A percentile compares a stretch with the other conserved stretches of the same genome.
Conservation (phyloP, 2,329 filamentous ascomycete species). For the Arachnomyces sp. region DNA sequence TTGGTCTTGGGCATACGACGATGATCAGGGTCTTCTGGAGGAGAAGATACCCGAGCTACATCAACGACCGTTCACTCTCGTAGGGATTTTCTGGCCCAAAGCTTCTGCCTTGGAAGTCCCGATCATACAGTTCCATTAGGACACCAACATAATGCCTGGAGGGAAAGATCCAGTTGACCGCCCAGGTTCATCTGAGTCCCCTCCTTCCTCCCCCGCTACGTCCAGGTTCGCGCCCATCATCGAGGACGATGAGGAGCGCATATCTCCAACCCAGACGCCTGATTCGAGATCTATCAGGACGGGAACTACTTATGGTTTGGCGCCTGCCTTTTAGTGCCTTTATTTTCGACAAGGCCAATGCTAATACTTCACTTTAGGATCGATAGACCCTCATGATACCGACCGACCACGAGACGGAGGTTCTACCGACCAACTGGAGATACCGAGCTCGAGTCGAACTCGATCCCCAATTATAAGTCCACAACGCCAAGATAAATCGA, state of each 20-base stretch:
- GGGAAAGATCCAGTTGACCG: constrained; percentile 2
- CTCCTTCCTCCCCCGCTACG: constrained; percentile 2
- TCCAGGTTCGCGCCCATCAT: constrained; percentile 7
- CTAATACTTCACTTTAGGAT: constrained; percentile 14
- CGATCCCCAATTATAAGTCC: constrained; percentile 38
- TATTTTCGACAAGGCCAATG: not conserved
- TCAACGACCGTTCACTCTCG: too few species aligned
- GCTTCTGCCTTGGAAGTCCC: too few species aligned
- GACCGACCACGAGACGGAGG: constrained; percentile 3
- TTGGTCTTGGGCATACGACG: too few species aligned
- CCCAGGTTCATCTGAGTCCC: constrained; percentile 5
- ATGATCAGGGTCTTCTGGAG: too few species aligned
- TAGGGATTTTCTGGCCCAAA: too few species aligned
- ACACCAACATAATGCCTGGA: too few species aligned
- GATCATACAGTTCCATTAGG: too few species aligned
- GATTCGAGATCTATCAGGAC: not conserved
- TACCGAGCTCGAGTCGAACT: too few species aligned
- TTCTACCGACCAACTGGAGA: constrained; percentile 8
- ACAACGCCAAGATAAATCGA: constrained; percentile 38
- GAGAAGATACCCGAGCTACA: too few species aligned
- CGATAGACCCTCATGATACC: constrained; percentile 21
- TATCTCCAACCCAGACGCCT: constrained; percentile 4
- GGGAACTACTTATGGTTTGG: constrained; percentile 3
- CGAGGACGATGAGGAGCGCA: not conserved
- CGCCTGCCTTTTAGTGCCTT: too few species aligned